Conservation (phyloP, 1,284 basidiomycete genomes). For the Cryptococcus sp. region DNA sequence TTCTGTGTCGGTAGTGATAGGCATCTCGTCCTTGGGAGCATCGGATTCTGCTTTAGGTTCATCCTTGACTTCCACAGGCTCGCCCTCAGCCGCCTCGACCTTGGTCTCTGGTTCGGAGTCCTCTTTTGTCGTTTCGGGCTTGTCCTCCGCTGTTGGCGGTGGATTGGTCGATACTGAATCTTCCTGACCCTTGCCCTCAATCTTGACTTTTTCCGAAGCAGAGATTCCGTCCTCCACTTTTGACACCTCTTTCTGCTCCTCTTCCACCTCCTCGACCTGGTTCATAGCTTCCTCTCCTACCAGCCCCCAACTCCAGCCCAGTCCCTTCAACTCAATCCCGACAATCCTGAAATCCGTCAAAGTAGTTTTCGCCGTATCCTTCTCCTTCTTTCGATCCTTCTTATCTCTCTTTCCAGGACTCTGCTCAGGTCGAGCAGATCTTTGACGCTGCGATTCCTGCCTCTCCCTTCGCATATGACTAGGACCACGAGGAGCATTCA, state of each 20-base stretch:
- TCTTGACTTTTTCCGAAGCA: no score
- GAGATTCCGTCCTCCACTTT: not conserved
- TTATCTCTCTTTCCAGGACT: slow-evolving; percentile 14
- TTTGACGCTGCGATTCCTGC: slow-evolving; percentile 2
- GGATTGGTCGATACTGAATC: not conserved
- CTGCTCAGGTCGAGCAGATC: not conserved
- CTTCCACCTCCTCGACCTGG: slow-evolving; percentile 8
- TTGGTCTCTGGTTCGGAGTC: slow-evolving; percentile 1
- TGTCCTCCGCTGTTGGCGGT: slow-evolving; percentile 1
- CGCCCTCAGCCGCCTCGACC: slow-evolving; percentile 1
- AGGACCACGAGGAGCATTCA: slow-evolving; percentile 28
- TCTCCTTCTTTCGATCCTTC: slow-evolving; percentile 22
- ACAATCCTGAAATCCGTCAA: slow-evolving; percentile 95
- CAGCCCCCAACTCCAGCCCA: slow-evolving; percentile 50
- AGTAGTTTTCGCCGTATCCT: slow-evolving; percentile 61
- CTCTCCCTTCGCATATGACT: slow-evolving; percentile 10
- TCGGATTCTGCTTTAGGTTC: not conserved
- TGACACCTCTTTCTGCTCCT: slow-evolving; percentile 6
- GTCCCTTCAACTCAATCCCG: slow-evolving; percentile 65
- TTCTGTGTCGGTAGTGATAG: slow-evolving; percentile 7
- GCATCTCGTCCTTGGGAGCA: slow-evolving; percentile 6
- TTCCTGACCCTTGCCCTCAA: slow-evolving; percentile 6
- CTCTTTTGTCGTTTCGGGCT: slow-evolving; percentile 14
- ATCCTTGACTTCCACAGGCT: not conserved
- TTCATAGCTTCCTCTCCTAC: slow-evolving; percentile 24